Base-by-base conservation (phyloP, 495 filamentous ascomycete species). In the Hypomontagnella submonticulosa region DNA sequence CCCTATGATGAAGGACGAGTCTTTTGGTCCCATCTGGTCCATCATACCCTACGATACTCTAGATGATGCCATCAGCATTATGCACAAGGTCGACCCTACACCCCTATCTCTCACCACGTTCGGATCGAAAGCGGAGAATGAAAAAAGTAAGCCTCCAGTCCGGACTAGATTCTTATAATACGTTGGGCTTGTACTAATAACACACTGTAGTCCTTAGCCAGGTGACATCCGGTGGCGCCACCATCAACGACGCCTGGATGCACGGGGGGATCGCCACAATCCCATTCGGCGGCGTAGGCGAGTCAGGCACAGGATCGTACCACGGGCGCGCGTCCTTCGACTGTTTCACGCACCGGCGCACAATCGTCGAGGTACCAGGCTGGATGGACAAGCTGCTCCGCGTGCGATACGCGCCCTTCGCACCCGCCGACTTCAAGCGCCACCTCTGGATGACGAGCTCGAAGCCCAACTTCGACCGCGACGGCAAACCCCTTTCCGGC, bases 281-380 rank as follows among this genome's bases (percentile, higher is more conserved):
- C 3, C 81, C 91, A 50, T 97, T 99, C 72, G 95, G 95, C 62
- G 94, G 94, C 70, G 90, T 99, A 30, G 95, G 95, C 57, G 86
- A 91, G 67, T 91, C 87, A 58, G 94, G 95, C 56, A 82, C 84
- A 67, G 95, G 95, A 51, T 81, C 87, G 8, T 97, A 97, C 80
- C 87, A 91, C 68, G 95, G 95, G 60, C 86, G 86, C 73, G 82
- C 90, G 46, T 89, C 86, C 48, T 97, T 96, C 79, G 92, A 97
- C 67, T 83, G 82, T 73, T 99, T 96, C 80, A 88, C 86, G 20
- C 90, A 97, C 79, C 83, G 87, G 18, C 88, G 93, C 52, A 85
- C 86, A 59, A 80, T 96, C 57, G 89, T 88, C 48, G 86, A 81
- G 61, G 93, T 89, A 34, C 93, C 93, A 5, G 70, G 77, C 61